Evolutionary conservation across 768 basidiomycete genomes (phyloP).

Genomic region (Tricholoma sp.): DNA sequence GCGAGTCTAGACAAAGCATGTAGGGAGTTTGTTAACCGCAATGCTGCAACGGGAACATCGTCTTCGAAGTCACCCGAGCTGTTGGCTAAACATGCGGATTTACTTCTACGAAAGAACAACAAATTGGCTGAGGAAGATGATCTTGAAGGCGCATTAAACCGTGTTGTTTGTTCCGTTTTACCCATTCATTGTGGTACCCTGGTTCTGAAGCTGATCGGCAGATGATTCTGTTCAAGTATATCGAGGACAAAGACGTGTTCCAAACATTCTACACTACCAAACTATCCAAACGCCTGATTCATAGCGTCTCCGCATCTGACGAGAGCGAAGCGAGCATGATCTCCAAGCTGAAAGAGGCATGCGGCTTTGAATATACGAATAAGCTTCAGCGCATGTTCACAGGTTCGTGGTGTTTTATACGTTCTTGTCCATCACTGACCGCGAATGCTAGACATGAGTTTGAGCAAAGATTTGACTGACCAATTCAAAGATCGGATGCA

Average conservation of each 20-base stretch:
- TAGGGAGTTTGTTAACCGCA: slow-evolving; percentile 91
- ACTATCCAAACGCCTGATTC: slow-evolving; percentile 88
- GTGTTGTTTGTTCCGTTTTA: slow-evolving; percentile 58
- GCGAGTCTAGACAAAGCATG: slow-evolving; percentile 94
- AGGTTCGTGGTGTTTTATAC: slow-evolving; percentile 39
- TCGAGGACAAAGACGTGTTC: slow-evolving; percentile 99
- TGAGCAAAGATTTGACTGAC: slow-evolving; percentile 94
- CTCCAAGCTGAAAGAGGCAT: slow-evolving; percentile 92
- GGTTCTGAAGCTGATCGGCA: slow-evolving; percentile 32
- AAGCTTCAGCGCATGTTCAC: slow-evolving; percentile 98
- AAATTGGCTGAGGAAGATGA: slow-evolving; percentile 92
- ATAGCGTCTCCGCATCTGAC: slow-evolving; percentile 87
- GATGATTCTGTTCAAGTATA: slow-evolving; percentile 98
- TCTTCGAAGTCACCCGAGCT: slow-evolving; percentile 89
- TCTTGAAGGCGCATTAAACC: slow-evolving; percentile 83
- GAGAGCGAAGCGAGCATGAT: slow-evolving; percentile 98
- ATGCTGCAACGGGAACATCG: slow-evolving; percentile 82
- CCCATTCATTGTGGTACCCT: slow-evolving; percentile 23
- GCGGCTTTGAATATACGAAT: slow-evolving; percentile 95
- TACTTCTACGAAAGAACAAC: slow-evolving; percentile 88
- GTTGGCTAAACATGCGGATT: slow-evolving; percentile 88
- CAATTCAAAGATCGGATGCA: slow-evolving; percentile 93
- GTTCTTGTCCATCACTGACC: neutral
- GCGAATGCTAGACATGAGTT: slow-evolving; percentile 68
- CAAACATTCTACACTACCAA: slow-evolving; percentile 97